Evolutionary conservation across 345 rosid genomes (phyloP), one percentile per base, ranked within the genome.

Genomic region (Ceriops decandra): DNA sequence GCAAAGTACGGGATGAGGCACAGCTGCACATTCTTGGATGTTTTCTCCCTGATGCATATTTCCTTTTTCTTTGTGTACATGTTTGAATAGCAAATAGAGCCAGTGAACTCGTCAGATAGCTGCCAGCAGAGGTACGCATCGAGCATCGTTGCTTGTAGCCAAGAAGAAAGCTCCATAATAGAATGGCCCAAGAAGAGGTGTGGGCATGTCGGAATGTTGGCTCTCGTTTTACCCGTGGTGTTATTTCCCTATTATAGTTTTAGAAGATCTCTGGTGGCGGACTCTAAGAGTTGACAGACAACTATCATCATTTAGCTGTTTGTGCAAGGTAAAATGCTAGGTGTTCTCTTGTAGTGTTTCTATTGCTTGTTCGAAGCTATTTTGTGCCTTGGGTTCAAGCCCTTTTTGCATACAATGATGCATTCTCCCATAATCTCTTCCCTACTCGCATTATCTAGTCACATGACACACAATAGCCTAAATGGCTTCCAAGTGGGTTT

Each of bases 81-180:
- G 86, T 77, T 74, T 75, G 75, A 75, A 75, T 81, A 72, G 79
- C 79, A 75, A 80, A 79, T 79, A 73, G 74, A 78, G 82, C 78
- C 67, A 77, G 63, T 65, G 79, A 71, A 78, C 76, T 65, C 64
- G 61, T 72, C 80, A 72, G 71, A 77, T 74, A 60, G 72, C 76
- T 64, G 68, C 66, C 79, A 72, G 73, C 66, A 7, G 80, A 70
- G 80, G 71, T 63, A 72, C 68, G 70, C 52, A 62, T 72, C 31
- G 78, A 67, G 78, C 63, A 75, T 74, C 79, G 80, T 82, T 69
- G 71, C 70, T 63, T 76, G 64, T 80, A 73, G 75, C 71, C 75
- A 82, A 76, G 78, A 72, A 70, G 77, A 54, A 66, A 60, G 66
- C 67, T 66, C 70, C 70, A 60, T 24, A 33, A 60, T 54, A 67